These are phyloP conservation scores for Coffea eugenioides DNA, from an alignment of 257 asterid genomes.

Conservation along the genomic window DNA sequence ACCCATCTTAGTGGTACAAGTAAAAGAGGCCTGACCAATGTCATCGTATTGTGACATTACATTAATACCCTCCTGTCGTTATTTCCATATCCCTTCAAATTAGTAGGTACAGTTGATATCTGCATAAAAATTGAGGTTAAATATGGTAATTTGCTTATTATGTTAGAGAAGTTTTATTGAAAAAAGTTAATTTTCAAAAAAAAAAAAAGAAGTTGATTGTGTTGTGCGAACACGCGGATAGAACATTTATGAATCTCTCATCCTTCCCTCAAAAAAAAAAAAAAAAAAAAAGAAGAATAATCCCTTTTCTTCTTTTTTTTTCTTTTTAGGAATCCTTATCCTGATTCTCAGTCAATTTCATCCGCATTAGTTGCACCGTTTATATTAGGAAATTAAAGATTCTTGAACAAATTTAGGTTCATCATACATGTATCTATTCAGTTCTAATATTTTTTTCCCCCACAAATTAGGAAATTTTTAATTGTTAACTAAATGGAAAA, in stretches of 20 bases:
- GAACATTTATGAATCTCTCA: too few species aligned
- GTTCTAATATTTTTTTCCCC: too few species aligned
- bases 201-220: not conserved
- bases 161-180: not conserved
- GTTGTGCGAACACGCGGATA: not conserved
- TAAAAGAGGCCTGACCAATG: not conserved
- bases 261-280: too few species aligned
- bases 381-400: not conserved
- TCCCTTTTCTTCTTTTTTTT: too few species aligned
- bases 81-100: too few species aligned
- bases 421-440: too few species aligned
- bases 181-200: too few species aligned
- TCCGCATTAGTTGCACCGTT: not conserved
- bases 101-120: not conserved
- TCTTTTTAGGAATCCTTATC: not conserved
- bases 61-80: not conserved
- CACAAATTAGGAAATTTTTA: too few species aligned
- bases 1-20: too few species aligned
- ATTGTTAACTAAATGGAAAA: too few species aligned
- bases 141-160: not conserved
- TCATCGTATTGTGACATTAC: not conserved
- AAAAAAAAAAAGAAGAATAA: too few species aligned
- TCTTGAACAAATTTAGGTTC: not conserved
- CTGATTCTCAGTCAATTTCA: not conserved
- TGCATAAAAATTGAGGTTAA: not conserved